Percentiles rank a stretch among this genome's conserved stretches.
Conservation (phyloP, 139 green algal genomes). For the Chloropicon primus region DNA sequence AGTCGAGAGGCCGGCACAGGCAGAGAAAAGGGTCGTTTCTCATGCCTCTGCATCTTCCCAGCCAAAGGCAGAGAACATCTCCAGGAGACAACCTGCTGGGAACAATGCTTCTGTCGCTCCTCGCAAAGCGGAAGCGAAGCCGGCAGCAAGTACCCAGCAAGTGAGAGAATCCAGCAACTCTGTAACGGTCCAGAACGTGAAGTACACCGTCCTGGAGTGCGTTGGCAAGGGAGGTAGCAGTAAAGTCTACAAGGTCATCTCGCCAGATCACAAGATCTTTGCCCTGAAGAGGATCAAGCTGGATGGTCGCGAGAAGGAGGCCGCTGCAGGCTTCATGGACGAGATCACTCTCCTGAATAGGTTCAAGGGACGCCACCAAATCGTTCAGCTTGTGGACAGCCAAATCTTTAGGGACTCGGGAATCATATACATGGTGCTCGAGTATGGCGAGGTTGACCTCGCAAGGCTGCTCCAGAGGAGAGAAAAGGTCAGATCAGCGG, state of each 20-base stretch:
- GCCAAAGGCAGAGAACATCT: too few relatives aligned
- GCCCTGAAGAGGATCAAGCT: slow-evolving; percentile 82
- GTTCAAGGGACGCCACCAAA: slow-evolving; percentile 56
- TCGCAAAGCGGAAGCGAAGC: not conserved
- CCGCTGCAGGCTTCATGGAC: slow-evolving; percentile 79
- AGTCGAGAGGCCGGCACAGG: not conserved
- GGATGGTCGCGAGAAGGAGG: slow-evolving; percentile 44
- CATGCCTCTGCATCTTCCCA: too few relatives aligned
- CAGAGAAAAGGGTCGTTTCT: not conserved
- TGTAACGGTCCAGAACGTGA: not conserved
- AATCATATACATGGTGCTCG: slow-evolving; percentile 89
- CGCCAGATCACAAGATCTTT: slow-evolving; percentile 76
- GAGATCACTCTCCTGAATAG: slow-evolving; percentile 78
- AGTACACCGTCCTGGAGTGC: slow-evolving; percentile 86
- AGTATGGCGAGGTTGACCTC: slow-evolving; percentile 95
- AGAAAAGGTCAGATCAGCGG: slow-evolving; percentile 26
- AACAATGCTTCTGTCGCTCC: too few relatives aligned
- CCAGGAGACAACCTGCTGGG: too few relatives aligned
- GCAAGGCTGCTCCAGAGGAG: slow-evolving; percentile 63
- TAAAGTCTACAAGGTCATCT: slow-evolving; percentile 94
- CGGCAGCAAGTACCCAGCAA: not conserved
- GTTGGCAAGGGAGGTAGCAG: slow-evolving; percentile 78
- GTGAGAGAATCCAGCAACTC: not conserved
- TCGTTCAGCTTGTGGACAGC: slow-evolving; percentile 88
- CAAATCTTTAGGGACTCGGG: slow-evolving; percentile 48